phyloP scores from a whole-genome alignment of 257 asterid genomes.

The Primulina eburnea region DNA sequence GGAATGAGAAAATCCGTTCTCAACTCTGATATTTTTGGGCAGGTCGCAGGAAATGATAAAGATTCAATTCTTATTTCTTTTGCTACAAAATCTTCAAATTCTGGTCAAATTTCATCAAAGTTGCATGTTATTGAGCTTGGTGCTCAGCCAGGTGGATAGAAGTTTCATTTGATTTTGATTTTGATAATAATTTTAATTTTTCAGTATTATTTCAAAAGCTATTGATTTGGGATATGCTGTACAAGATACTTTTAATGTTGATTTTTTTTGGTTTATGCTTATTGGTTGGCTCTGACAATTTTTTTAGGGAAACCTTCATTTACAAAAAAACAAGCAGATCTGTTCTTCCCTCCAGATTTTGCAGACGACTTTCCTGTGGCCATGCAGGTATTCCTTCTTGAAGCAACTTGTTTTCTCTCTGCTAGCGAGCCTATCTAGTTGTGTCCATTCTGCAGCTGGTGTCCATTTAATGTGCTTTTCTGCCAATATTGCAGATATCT shows the following conservation, averaged over 20 bases:
- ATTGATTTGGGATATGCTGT: neutral
- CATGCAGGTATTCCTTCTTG: conserved; percentile 69
- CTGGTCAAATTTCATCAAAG: conserved; percentile 64
- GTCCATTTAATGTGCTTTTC: conserved; percentile 14
- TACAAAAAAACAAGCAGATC: conserved; percentile 88
- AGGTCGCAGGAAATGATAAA: conserved; percentile 87
- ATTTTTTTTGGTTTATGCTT: conserved; percentile 5
- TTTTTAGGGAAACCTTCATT: conserved; percentile 77
- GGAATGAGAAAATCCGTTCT: no score
- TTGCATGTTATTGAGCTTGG: conserved; percentile 76
- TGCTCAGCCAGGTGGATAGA: conserved; percentile 64
- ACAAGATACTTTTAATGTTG: no score
- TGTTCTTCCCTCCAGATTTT: conserved; percentile 95
- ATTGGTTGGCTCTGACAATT: conserved; percentile 19
- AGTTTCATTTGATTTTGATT: conserved; percentile 7
- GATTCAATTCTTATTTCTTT: conserved; percentile 86
- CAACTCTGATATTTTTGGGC: conserved; percentile 22
- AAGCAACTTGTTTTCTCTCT: neutral
- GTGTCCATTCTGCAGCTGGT: no score
- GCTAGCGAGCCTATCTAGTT: no score
- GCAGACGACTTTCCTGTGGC: conserved; percentile 92
- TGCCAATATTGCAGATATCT: conserved; percentile 59
- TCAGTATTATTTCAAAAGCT: neutral
- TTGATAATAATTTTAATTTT: neutral
- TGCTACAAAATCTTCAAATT: conserved; percentile 58